Evolutionary conservation across 2,329 filamentous ascomycete species (phyloP), one percentile per base, ranked within the genome.

Genomic region (Phialophora macrospora): DNA sequence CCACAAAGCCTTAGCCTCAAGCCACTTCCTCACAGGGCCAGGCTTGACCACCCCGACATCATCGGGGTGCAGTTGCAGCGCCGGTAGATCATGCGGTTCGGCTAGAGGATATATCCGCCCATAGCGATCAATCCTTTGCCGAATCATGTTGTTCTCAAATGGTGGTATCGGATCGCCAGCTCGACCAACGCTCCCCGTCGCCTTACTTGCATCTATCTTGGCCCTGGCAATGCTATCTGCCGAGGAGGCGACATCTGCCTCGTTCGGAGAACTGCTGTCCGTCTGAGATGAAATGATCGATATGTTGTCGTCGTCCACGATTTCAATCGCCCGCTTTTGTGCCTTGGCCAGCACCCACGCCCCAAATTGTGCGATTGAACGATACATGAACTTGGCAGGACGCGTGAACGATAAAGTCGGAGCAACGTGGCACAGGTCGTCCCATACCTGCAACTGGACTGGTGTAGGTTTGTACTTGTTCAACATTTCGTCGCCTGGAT

Each of bases 311-410:
- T 96, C 91, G 66, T 93, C 89, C 41, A 90, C 77, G 41, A 96
- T 94, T 20, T 95, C 90, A 62, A 97, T 93, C 0, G 87, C 86
- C 0, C 85, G 86, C 66, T 92, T 85, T 74, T 97, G 93, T 0
- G 93, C 92, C 70, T 89, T 84, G 0, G 93, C 92, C 24, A 97
- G 83, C 0, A 90, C 90, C 93, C 93, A 98, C 0, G 93, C 92
- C 1, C 93, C 90, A 74, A 99, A 98, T 72, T 97, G 94, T 0
- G 95, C 91, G 60, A 97, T 88, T 1, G 92, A 91, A 55, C 94
- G 87, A 76, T 92, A 98, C 93, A 98, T 97, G 79, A 90, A 91
- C 76, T 98, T 98, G 54, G 94, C 95, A 0, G 95, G 95, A n/a
- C 89, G 86, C 0, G 94, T 98, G 76, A 97, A 98, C 73, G 92